phyloP scores from a whole-genome alignment of 2,329 filamentous ascomycete species.

The Fusarium humuli region DNA sequence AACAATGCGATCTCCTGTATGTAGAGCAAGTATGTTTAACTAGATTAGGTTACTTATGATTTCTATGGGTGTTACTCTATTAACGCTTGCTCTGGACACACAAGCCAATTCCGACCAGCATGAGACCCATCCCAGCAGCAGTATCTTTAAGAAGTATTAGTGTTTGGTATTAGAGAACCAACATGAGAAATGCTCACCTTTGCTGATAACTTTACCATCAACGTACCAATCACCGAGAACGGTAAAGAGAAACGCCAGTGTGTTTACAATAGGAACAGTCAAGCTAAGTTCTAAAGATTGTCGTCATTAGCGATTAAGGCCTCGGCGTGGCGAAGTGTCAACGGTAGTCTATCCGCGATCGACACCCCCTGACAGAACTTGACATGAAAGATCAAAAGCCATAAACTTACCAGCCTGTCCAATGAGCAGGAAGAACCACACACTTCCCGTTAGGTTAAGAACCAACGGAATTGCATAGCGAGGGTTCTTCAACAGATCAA shows the following conservation, averaged over 20 bases:
- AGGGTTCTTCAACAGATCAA: slow-evolving; percentile 83
- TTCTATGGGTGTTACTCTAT: slow-evolving; percentile 23
- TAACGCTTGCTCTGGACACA: slow-evolving; percentile 78
- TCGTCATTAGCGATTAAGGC: slow-evolving; percentile 28
- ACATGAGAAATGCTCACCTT: slow-evolving; percentile 64
- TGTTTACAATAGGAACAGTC: slow-evolving; percentile 95
- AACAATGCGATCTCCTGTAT: slow-evolving; percentile 16
- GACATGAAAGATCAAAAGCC: slow-evolving; percentile 18
- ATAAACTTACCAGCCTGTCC: slow-evolving; percentile 81
- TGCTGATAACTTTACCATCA: slow-evolving; percentile 88
- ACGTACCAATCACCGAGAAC: slow-evolving; percentile 96
- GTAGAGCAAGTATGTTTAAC: slow-evolving; percentile 10
- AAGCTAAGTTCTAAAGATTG: slow-evolving; percentile 79
- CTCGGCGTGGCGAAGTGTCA: slow-evolving; percentile 24
- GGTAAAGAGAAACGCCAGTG: slow-evolving; percentile 94
- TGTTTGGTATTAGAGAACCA: background rate
- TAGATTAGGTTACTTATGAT: slow-evolving; percentile 5
- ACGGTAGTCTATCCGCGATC: slow-evolving; percentile 28
- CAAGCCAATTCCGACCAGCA: slow-evolving; percentile 81
- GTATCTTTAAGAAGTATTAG: slow-evolving; percentile 68
- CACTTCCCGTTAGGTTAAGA: slow-evolving; percentile 89
- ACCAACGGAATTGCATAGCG: slow-evolving; percentile 86
- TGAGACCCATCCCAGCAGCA: slow-evolving; percentile 83
- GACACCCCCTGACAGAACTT: slow-evolving; percentile 18
- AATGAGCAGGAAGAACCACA: slow-evolving; percentile 97